phyloP scores from a whole-genome alignment of 495 filamentous ascomycete genomes.

The Gamarada debralockiae region DNA sequence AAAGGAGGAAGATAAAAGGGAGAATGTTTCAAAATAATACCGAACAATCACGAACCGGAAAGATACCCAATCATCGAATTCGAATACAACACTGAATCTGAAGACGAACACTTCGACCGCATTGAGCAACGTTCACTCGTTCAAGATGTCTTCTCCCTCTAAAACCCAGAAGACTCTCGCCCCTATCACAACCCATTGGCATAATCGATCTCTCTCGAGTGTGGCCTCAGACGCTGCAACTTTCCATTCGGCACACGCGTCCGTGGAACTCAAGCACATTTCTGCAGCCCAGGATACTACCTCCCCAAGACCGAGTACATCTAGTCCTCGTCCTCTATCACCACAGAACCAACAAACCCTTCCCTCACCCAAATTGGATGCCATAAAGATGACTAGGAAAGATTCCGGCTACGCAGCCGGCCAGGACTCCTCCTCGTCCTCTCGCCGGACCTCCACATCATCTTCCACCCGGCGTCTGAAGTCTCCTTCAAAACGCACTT shows the following conservation, averaged over 20 bases:
- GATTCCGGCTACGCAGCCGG: conserved; percentile 21
- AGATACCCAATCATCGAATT: too few species aligned
- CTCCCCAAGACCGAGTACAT: not conserved
- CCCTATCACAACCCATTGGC: conserved; percentile 12
- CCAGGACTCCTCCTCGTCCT: not conserved
- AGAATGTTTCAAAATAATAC: too few species aligned
- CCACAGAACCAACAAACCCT: not conserved
- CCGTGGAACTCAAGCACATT: not conserved
- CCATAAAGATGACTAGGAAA: conserved; percentile 17
- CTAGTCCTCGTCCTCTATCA: not conserved
- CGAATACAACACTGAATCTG: too few species aligned
- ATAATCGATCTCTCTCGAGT: conserved; percentile 15
- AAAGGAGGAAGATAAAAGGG: too few species aligned
- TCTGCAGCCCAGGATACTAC: not conserved
- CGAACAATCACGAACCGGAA: too few species aligned
- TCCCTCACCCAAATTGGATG: conserved; percentile 6
- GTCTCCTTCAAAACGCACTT: conserved; percentile 6
- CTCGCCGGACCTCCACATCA: conserved; percentile 2
- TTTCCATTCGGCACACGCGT: conserved; percentile 23
- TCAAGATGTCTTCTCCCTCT: conserved; percentile 4
- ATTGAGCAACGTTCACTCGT: not conserved
- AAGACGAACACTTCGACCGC: not conserved
- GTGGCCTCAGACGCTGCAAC: conserved; percentile 20
- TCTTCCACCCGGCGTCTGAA: conserved; percentile 1
- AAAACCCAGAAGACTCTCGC: conserved; percentile 5